phyloP scores from a whole-genome alignment of 2,329 filamentous ascomycete genomes.

The Claviceps africana region DNA sequence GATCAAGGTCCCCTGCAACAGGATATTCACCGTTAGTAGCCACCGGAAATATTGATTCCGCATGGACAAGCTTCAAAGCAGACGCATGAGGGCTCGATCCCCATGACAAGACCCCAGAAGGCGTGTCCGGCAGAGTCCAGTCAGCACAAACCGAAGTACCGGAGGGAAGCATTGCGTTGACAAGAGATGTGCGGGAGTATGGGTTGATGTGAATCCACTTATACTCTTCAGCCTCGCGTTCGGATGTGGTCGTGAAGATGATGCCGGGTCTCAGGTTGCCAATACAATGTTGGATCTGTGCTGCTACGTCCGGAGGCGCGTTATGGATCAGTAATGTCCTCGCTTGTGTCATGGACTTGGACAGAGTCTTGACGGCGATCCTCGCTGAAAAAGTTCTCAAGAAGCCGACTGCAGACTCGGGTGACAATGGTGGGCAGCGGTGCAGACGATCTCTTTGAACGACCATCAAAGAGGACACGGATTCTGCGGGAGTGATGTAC shows the following conservation, averaged over 20 bases:
- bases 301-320: neutral
- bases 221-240: neutral
- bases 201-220: neutral
- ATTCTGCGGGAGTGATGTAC: neutral
- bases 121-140: neutral
- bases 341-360: no score
- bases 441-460: neutral
- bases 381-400: neutral
- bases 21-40: neutral
- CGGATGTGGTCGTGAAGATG: neutral
- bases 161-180: neutral
- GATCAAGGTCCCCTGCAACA: neutral
- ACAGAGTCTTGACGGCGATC: neutral
- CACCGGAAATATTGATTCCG: neutral
- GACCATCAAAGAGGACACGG: neutral
- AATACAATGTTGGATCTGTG: neutral
- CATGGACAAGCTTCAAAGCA: neutral
- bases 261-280: neutral
- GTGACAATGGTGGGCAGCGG: neutral
- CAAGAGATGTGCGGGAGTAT: neutral
- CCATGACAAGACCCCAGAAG: neutral
- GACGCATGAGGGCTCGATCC: neutral
- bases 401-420: neutral
- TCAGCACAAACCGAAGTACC: neutral
- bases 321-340: neutral